Evolutionary conservation across 306 rosid species (phyloP).

Genomic region (Corylus avellana): DNA sequence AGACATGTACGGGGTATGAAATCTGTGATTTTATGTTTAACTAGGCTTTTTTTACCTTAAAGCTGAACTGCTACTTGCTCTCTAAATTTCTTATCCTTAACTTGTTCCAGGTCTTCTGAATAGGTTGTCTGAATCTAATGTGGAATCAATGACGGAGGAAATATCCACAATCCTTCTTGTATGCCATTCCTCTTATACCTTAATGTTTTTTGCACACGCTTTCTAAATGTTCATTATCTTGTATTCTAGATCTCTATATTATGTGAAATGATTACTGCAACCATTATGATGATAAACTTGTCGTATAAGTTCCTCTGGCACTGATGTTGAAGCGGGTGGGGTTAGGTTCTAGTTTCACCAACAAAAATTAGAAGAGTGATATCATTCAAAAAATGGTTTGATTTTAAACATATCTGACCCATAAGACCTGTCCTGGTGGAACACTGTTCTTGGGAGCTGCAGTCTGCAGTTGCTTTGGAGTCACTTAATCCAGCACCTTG

Average conservation of each 20-base stretch:
- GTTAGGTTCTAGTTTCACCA: neutral
- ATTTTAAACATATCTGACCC: neutral
- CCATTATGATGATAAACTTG: neutral
- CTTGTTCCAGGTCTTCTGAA: conserved; percentile 64
- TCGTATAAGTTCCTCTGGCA: neutral
- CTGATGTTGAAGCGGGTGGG: neutral
- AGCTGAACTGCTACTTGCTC: neutral
- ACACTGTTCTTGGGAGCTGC: neutral
- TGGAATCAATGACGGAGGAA: conserved; percentile 74
- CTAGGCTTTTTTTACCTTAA: conserved; percentile 12
- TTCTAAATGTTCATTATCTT: too few relatives aligned
- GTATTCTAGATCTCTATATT: too few relatives aligned
- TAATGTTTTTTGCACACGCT: neutral
- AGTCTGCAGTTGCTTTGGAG: neutral
- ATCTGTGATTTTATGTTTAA: conserved; percentile 17
- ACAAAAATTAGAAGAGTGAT: neutral
- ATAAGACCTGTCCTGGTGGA: neutral
- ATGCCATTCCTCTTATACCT: conserved; percentile 1
- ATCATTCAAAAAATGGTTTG: neutral
- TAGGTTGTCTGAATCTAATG: conserved; percentile 66
- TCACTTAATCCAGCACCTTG: conserved; percentile 7
- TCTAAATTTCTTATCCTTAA: conserved; percentile 12
- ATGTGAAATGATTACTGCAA: neutral
- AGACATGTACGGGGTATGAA: conserved; percentile 55
- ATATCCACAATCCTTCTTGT: conserved; percentile 57